Percentiles rank a stretch among this genome's conserved stretches.
phyloP scores from a whole-genome alignment of 805 yeast species.

The Metschnikowia kunwiensis region DNA sequence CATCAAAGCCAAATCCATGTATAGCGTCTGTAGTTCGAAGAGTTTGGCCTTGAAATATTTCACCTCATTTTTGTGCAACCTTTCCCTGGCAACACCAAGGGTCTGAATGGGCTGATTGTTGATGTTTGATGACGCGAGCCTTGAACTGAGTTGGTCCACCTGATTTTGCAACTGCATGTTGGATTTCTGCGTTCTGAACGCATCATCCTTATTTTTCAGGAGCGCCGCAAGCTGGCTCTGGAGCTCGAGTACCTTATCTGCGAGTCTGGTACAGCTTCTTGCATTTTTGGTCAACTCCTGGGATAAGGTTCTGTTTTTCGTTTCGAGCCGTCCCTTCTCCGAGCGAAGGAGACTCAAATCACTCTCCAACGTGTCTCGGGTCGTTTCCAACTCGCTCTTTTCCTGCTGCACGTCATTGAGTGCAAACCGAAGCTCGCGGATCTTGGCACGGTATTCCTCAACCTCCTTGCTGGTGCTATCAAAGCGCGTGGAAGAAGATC shows the following conservation, averaged over 20 bases:
- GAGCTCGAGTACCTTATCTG: conserved; percentile 25
- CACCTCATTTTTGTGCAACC: conserved; percentile 38
- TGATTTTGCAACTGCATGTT: conserved; percentile 23
- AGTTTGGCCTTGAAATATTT: conserved; percentile 47
- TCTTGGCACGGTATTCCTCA: conserved; percentile 7
- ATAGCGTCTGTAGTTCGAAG: conserved; percentile 38
- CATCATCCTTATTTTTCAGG: conserved; percentile 10
- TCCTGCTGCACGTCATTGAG: conserved; percentile 11
- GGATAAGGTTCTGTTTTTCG: conserved; percentile 24
- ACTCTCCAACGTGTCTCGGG: conserved; percentile 28
- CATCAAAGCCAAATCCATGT: conserved; percentile 36
- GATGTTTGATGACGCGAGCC: conserved; percentile 23
- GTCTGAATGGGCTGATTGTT: conserved; percentile 11
- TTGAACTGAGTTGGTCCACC: conserved; percentile 27
- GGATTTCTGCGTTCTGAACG: conserved; percentile 9
- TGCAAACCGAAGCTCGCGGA: conserved; percentile 12
- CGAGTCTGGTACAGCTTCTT: conserved; percentile 30
- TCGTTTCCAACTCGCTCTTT: conserved; percentile 22
- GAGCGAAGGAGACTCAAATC: conserved; percentile 25
- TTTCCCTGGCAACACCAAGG: conserved; percentile 2
- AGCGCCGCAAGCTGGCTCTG: conserved; percentile 8
- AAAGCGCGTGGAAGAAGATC: conserved; percentile 1
- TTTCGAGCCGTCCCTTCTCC: conserved; percentile 32
- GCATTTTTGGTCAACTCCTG: conserved; percentile 31
- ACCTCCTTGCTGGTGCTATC: conserved; percentile 4